Evolutionary conservation across 768 basidiomycete species (phyloP), one percentile per base, ranked within the genome.

Genomic region (Naganishia friedmannii): DNA sequence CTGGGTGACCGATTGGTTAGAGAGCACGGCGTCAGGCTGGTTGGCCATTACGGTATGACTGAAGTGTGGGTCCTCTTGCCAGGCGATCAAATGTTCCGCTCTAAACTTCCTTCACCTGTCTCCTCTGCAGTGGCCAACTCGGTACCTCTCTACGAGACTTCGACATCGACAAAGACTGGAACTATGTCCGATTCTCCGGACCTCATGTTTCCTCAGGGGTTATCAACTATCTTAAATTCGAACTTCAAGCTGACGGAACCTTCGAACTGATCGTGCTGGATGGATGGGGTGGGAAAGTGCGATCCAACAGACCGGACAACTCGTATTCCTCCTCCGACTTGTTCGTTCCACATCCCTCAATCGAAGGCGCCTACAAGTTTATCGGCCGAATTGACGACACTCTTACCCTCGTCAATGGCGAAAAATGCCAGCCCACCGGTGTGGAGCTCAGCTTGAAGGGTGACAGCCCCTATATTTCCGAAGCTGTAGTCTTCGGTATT

Each of bases 321-420:
- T 85, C 85, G 0, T 87, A 85, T 73, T 86, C 86, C 1, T 86
- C 85, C 17, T 86, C 83, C 65, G 87, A 88, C 73, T 80, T 87
- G 17, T 85, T 87, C 74, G 73, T 84, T 23, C 82, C 82, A 57
- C 86, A 87, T 68, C 83, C 84, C 0, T 75, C 78, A 6, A 78
- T 83, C 39, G 70, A 75, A 8, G 74, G 80, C 42, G 80, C 80
- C 66, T 86, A 82, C 81, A 86, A 84, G 73, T 85, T 84, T 63
- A 80, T 85, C n/a, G 86, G 86, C 0, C 78, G 86, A 29, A 76
- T 86, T 54, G 87, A 87, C 72, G 87, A 88, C 67, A 86, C 85
- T 0, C 81, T 87, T 12, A 76, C 75, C 0, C 77, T 83, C 69
- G 79, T 79, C 10, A 72, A 82, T 1, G 85, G 86, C 8, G 86